Base-by-base conservation (phyloP, 208 protist genomes). In the Balamuthia mandrillaris region DNA sequence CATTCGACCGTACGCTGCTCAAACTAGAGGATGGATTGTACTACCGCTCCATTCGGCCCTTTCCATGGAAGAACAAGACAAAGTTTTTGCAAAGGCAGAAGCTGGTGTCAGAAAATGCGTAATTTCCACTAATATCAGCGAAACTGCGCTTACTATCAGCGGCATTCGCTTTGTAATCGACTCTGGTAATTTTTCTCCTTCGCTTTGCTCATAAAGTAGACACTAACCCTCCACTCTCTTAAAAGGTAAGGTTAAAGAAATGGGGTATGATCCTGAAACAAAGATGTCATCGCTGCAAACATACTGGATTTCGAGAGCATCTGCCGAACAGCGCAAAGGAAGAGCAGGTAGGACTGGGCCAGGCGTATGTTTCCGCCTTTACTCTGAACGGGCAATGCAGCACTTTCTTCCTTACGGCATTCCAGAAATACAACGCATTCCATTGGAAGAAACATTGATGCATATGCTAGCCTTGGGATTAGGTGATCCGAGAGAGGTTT, bases 121-220 rank as follows among this genome's bases (percentile, higher is more conserved):
- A 29, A 89, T 98, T 5, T 93, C 95, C 44, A 99, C 97, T 6
- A 99, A 99, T 90, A 98, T 99, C 83, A 98, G 98, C 86, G 97
- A 99, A 84, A 99, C 97, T 0, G 97, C 95, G 51, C 95, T 99
- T 68, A 99, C 98, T 37, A 98, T 99, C 84, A 96, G 98, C 74
- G 98, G 99, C 90, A 94, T 95, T 16, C 95, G 96, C 27, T 96
- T 96, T 41, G 98, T 99, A 0, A 97, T 99, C 39, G 98, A 99
- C 91, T 95, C 92, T 39, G 97, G 98, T 58, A 95, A 96, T 70
- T 89, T 12, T 83, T 6, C 39, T 35, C 70, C 31, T 86, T 7
- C 24, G 24, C 54, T 35, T 18, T 29, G 12, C 54, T 35, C 54
- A 61, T 96, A 45, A 99, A 99, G 91, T 97, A 99, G 88, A 99